These are phyloP conservation scores for Sporothrix brunneoviolacea DNA, from an alignment of 2,329 filamentous ascomycete species.

Conservation along the genomic window DNA sequence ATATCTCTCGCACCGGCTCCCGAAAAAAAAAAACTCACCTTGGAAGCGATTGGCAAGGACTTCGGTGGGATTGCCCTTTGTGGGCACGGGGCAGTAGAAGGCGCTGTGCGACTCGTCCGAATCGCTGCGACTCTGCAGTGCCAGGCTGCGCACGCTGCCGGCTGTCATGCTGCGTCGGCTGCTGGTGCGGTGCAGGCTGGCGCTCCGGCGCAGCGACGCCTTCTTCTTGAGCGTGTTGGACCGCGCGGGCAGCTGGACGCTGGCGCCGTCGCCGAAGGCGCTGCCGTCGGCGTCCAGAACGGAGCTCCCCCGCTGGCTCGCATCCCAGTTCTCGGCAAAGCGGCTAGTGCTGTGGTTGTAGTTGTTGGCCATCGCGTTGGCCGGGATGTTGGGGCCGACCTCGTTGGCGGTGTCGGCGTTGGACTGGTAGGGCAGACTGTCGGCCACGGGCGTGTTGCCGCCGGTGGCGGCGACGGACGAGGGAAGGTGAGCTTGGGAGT, in stretches of 20 bases:
- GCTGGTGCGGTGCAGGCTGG: conserved; percentile 69
- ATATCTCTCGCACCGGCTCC: too few relatives aligned
- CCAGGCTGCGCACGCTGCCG: conserved; percentile 78
- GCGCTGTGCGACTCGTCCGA: conserved; percentile 70
- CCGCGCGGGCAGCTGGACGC: conserved; percentile 35
- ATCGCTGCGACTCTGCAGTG: conserved; percentile 61
- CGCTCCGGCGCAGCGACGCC: conserved; percentile 64
- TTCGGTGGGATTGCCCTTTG: conserved; percentile 80
- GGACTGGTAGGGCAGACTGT: conserved; percentile 7
- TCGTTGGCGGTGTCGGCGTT: conserved; percentile 15
- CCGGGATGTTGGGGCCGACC: conserved; percentile 8
- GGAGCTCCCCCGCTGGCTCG: conserved; percentile 59
- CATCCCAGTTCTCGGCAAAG: conserved; percentile 68
- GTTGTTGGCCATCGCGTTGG: conserved; percentile 13
- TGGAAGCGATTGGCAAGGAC: conserved; percentile 82
- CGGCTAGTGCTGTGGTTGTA: conserved; percentile 29
- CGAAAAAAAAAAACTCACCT: conserved; percentile 50
- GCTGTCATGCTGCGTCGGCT: conserved; percentile 78
- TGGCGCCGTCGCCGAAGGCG: conserved; percentile 35
- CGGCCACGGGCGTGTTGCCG: conserved; percentile 7
- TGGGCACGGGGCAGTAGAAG: conserved; percentile 86
- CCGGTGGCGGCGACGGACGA: conserved; percentile 22
- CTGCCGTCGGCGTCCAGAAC: conserved; percentile 45
- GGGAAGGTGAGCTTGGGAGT: conserved; percentile 25
- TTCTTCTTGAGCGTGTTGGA: conserved; percentile 85